Evolutionary conservation across 306 rosid genomes (phyloP), one percentile per base, ranked within the genome.

Genomic region (Fagus sylvatica): DNA sequence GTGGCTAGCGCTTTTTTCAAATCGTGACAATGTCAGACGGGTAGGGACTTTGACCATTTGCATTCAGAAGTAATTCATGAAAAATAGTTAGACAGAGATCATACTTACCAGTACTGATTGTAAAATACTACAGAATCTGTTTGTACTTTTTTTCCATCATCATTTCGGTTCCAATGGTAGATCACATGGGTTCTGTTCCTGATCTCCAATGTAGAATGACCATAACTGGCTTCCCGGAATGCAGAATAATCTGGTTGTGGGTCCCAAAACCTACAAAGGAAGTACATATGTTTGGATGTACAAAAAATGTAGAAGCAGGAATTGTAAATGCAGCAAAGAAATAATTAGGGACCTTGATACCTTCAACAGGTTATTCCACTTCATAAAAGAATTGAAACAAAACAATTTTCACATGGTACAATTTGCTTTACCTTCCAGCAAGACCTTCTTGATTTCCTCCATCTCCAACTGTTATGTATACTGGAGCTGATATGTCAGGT

Each of bases 381-480:
- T 22, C 34, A 57, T 57, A 62, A 34, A 33, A 57, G 11, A 46
- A 46, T 46, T 46, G 15, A 46, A 46, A 46, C 51, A 10, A 7
- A 76, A 41, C 15, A 48, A 71, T 34, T 48, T 57, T 30, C 19
- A 60, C 22, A 78, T 7, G 36, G 34, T 37, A 64, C 2, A 62
- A 55, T 36, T 34, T 59, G 53, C 34, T 54, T 82, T 85, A 96
- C 99, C 83, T 91, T 79, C 82, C 85, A 75, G 99, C 99, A 83
- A 96, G 99, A 75, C 99, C 99, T 87, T 93, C 99, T 79, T 93
- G 97, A 75, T 96, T 96, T 84, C 98, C 98, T 75, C 99, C 99
- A 80, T 96, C 99, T 79, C 99, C 99, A 8, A 96, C 97, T 13
- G 99, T 96, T 72, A 96, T 82, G 84, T 96, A 96, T 16, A 96